Conservation (phyloP, 495 filamentous ascomycete genomes). For the Emericellopsis terricola region DNA sequence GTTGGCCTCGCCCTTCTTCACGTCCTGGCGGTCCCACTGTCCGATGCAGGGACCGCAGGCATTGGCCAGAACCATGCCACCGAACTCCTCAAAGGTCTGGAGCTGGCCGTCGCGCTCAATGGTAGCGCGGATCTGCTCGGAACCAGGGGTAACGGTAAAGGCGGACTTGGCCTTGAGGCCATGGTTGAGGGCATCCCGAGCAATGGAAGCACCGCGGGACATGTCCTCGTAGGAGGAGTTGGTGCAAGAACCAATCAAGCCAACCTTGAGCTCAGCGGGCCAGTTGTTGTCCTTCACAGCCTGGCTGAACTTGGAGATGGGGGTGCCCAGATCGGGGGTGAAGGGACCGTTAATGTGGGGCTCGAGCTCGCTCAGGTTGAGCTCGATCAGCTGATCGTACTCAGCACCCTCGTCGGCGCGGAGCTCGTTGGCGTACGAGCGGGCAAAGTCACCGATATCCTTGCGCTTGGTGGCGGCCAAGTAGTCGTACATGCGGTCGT, state of each 20-base stretch:
- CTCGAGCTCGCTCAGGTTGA: constrained; percentile 88
- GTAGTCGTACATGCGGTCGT: constrained; percentile 94
- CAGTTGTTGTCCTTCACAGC: constrained; percentile 87
- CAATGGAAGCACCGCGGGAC: constrained; percentile 88
- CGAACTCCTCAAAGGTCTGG: constrained; percentile 91
- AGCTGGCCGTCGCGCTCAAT: constrained; percentile 92
- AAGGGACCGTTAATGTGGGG: constrained; percentile 98
- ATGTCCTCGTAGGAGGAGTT: constrained; percentile 99
- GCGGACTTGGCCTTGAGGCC: constrained; percentile 85
- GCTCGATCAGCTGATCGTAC: constrained; percentile 92
- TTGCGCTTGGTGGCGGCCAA: constrained; percentile 80
- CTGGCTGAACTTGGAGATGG: constrained; percentile 92
- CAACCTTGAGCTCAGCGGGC: constrained; percentile 95
- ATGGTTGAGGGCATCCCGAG: constrained; percentile 82
- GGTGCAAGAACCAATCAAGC: constrained; percentile 94
- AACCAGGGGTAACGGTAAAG: constrained; percentile 92
- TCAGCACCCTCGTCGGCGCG: constrained; percentile 82
- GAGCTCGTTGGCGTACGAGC: constrained; percentile 70
- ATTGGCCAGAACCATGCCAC: constrained; percentile 90
- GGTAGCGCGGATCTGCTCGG: constrained; percentile 93
- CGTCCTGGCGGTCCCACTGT: constrained; percentile 90
- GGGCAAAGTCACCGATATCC: constrained; percentile 78
- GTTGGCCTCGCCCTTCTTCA: constrained; percentile 94
- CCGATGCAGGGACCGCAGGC: constrained; percentile 69
- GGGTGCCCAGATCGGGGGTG: constrained; percentile 97